Evolutionary conservation across 345 rosid genomes (phyloP).

Genomic region (Lepidium africanum): DNA sequence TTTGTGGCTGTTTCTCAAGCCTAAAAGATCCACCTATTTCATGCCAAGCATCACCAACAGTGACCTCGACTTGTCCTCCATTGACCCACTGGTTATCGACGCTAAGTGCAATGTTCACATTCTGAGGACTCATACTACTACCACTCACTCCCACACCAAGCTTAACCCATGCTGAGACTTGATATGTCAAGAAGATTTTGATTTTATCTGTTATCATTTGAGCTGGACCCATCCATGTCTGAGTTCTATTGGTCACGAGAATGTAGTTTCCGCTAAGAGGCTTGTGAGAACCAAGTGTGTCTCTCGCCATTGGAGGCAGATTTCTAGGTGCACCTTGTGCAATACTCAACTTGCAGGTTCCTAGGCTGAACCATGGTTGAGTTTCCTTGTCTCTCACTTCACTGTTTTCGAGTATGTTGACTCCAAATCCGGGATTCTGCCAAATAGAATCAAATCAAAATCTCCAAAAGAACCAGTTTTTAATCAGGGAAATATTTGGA

Average conservation of each 20-base stretch:
- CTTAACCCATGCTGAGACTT: slow-evolving; percentile 87
- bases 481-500: neutral
- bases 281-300: slow-evolving; percentile 57
- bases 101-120: slow-evolving; percentile 66
- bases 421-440: slow-evolving; percentile 61
- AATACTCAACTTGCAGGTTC: slow-evolving; percentile 52
- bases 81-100: slow-evolving; percentile 83
- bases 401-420: slow-evolving; percentile 63
- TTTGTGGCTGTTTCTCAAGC: slow-evolving; percentile 73
- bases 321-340: slow-evolving; percentile 59
- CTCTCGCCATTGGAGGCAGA: slow-evolving; percentile 77
- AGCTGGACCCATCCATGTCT: slow-evolving; percentile 98
- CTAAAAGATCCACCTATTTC: slow-evolving; percentile 81
- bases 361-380: slow-evolving; percentile 77
- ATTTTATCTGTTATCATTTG: slow-evolving; percentile 71
- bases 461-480: neutral
- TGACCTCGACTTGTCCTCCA: slow-evolving; percentile 77
- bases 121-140: slow-evolving; percentile 43
- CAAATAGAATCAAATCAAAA: neutral
- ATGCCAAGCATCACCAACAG: slow-evolving; percentile 56
- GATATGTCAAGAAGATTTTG: slow-evolving; percentile 70
- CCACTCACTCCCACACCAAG: slow-evolving; percentile 41
- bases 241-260: slow-evolving; percentile 62
- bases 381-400: slow-evolving; percentile 39
- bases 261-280: slow-evolving; percentile 65